These are phyloP conservation scores for Bryoerythrophyllum caledonicum DNA, from an alignment of 225 moss, liverwort and hornwort species.

Conservation along the genomic window DNA sequence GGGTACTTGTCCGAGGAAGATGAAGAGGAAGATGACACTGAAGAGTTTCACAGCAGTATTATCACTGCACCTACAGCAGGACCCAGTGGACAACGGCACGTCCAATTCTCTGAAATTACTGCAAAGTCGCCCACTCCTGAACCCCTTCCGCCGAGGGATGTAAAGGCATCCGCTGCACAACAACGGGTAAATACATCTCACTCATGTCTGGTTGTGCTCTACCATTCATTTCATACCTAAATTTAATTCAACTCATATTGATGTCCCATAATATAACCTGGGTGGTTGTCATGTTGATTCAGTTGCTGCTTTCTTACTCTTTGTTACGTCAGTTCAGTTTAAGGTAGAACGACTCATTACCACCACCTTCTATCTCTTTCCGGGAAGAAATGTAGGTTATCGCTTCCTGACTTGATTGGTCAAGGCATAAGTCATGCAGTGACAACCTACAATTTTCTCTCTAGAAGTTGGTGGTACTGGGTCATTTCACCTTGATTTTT, in stretches of 20 bases:
- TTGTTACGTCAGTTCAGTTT: background rate
- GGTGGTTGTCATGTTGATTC: background rate
- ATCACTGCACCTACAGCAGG: conserved; percentile 23
- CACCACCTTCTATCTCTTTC: too few species aligned
- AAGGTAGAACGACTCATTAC: too few species aligned
- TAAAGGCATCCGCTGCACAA: conserved; percentile 35
- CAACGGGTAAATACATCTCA: conserved; percentile 39
- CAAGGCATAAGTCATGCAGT: too few species aligned
- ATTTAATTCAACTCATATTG: background rate
- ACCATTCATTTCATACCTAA: background rate
- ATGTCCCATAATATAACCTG: background rate
- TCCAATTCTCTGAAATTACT: conserved; percentile 20
- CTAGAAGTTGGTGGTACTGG: too few species aligned
- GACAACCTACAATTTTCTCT: too few species aligned
- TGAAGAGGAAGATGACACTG: conserved; percentile 21
- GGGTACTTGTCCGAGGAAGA: conserved; percentile 15
- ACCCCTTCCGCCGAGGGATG: conserved; percentile 27
- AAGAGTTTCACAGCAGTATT: conserved; percentile 36
- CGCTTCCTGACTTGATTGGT: too few species aligned
- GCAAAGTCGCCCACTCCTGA: conserved; percentile 10
- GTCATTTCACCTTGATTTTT: too few species aligned
- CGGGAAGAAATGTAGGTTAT: too few species aligned
- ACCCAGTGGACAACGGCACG: conserved; percentile 27
- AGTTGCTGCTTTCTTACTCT: background rate
- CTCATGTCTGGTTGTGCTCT: background rate